Conservation (phyloP, 331 rosid species). For the Prunus yedoensis region DNA sequence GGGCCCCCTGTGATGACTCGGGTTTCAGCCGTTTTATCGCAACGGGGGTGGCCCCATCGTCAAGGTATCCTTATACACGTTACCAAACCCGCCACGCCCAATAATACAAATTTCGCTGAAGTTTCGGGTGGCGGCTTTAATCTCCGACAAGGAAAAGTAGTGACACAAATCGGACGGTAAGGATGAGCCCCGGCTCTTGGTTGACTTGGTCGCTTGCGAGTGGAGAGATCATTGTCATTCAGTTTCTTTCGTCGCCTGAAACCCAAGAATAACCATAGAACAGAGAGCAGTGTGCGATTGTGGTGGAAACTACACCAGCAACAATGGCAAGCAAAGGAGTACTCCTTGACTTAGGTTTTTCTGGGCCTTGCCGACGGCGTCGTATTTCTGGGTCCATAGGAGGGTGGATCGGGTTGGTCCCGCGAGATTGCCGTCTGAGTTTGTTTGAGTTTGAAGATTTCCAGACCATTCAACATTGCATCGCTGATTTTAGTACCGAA, state of each 20-base stretch:
- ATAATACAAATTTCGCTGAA: slow-evolving; percentile 11
- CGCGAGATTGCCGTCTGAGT: slow-evolving; percentile 31
- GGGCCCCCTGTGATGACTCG: slow-evolving; percentile 26
- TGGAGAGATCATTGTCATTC: too few species aligned
- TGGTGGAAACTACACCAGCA: too few species aligned
- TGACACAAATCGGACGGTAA: slow-evolving; percentile 24
- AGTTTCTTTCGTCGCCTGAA: too few species aligned
- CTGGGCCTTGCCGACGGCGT: too few species aligned
- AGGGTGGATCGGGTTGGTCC: slow-evolving; percentile 49
- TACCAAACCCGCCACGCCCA: slow-evolving; percentile 29
- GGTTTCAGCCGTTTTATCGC: slow-evolving; percentile 31
- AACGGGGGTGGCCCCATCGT: slow-evolving; percentile 3
- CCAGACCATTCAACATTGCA: slow-evolving; percentile 55
- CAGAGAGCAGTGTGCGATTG: too few species aligned
- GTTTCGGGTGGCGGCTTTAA: slow-evolving; percentile 16
- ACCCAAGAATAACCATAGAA: too few species aligned
- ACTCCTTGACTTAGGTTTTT: too few species aligned
- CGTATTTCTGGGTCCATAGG: neutral
- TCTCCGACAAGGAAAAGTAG: slow-evolving; percentile 23
- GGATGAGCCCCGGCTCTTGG: neutral
- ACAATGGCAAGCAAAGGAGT: too few species aligned
- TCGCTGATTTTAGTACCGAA: slow-evolving; percentile 2
- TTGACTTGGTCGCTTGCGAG: neutral
- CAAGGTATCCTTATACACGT: slow-evolving; percentile 22
- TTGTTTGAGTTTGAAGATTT: slow-evolving; percentile 67